Conservation (phyloP, 192 early-diverging fungal species). For the Phycomyces blakesleeanus region DNA sequence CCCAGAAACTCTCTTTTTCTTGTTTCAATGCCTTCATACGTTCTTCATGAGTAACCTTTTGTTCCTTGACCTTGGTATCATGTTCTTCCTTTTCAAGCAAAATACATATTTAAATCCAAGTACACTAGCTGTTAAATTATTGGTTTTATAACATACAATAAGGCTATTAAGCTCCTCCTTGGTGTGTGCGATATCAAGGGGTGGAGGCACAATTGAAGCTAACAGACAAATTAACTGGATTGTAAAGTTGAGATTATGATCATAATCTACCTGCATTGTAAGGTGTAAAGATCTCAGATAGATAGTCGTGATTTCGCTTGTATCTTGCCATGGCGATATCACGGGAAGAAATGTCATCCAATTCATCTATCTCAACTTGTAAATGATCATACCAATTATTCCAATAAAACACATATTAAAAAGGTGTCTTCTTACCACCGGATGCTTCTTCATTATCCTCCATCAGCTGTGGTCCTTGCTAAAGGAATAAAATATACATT, state of each 20-base stretch:
- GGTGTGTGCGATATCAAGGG: slow-evolving; percentile 25
- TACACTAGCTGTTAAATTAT: too few species aligned
- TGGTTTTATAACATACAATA: slow-evolving; percentile 11
- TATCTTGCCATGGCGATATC: slow-evolving; percentile 63
- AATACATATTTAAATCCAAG: too few species aligned
- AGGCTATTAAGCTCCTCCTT: slow-evolving; percentile 25
- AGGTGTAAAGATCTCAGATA: slow-evolving; percentile 64
- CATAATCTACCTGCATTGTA: slow-evolving; percentile 46
- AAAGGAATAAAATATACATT: too few species aligned
- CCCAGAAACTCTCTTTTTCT: slow-evolving; percentile 33
- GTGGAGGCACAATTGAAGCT: slow-evolving; percentile 34
- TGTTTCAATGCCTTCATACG: slow-evolving; percentile 37
- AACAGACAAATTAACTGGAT: not conserved
- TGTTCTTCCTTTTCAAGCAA: slow-evolving; percentile 18
- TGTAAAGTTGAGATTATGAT: not conserved
- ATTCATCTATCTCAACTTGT: slow-evolving; percentile 42
- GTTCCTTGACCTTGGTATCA: slow-evolving; percentile 27
- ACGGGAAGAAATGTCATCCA: slow-evolving; percentile 52
- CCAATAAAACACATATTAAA: not conserved
- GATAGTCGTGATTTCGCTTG: slow-evolving; percentile 60
- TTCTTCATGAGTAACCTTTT: slow-evolving; percentile 36
- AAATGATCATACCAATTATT: too few species aligned
- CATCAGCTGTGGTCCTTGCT: slow-evolving; percentile 8
- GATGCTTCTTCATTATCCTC: slow-evolving; percentile 58
- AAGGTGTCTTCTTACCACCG: slow-evolving; percentile 33